phyloP scores from a whole-genome alignment of 2,329 filamentous ascomycete species.

The Talaromyces funiculosus region DNA sequence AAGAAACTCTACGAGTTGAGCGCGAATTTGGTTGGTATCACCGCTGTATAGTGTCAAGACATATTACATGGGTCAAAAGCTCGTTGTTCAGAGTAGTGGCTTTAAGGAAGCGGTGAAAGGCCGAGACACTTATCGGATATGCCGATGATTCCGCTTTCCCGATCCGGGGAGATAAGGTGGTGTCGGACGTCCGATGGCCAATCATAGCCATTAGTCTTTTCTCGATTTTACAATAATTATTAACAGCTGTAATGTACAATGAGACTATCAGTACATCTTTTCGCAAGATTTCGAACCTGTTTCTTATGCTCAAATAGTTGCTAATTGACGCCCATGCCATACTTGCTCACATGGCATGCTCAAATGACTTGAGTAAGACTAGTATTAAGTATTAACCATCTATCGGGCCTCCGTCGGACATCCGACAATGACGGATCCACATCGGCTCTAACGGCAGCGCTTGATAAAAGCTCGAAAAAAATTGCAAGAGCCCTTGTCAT shows the following conservation, averaged over 20 bases:
- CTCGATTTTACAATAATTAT: not conserved
- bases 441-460: slow-evolving; percentile 4
- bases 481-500: not conserved
- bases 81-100: not conserved
- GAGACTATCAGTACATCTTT: not conserved
- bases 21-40: not conserved
- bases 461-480: slow-evolving; percentile 2
- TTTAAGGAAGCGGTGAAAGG: not conserved
- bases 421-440: not conserved
- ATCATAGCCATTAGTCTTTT: not conserved
- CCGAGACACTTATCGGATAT: not conserved
- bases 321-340: not conserved
- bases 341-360: not conserved
- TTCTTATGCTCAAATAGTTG: too few species aligned
- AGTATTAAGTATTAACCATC: too few species aligned
- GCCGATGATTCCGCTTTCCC: not conserved
- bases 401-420: not conserved
- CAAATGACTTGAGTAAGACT: not conserved
- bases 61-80: not conserved
- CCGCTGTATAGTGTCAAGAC: not conserved
- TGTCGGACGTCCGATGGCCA: slow-evolving; percentile 7
- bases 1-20: not conserved
- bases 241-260: not conserved
- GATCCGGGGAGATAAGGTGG: slow-evolving; percentile 10
- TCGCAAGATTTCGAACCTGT: too few species aligned